Evolutionary conservation across 2,329 filamentous ascomycete genomes (phyloP).

Genomic region (Neophaeococcomyces aloes): DNA sequence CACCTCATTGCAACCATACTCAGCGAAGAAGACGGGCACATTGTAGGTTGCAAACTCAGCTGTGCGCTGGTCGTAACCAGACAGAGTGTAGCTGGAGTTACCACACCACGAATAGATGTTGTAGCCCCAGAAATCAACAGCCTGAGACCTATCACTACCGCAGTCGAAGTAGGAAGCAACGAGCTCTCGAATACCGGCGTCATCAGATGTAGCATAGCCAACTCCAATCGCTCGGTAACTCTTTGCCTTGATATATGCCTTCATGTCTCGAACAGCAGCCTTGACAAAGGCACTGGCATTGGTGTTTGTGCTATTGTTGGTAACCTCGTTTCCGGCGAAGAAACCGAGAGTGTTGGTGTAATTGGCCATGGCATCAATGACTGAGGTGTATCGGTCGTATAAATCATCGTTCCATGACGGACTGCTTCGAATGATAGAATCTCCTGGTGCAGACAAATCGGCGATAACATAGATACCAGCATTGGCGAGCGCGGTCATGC

Average conservation of each 20-base stretch:
- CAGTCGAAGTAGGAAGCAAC: conserved; percentile 95
- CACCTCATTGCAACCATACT: conserved; percentile 85
- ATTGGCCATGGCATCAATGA: conserved; percentile 68
- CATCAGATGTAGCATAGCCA: conserved; percentile 93
- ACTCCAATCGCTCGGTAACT: conserved; percentile 71
- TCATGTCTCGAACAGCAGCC: conserved; percentile 91
- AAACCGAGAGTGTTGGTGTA: conserved; percentile 93
- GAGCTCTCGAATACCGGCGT: conserved; percentile 66
- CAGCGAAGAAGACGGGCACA: conserved; percentile 94
- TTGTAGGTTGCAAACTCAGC: conserved; percentile 81
- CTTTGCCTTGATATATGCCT: conserved; percentile 79
- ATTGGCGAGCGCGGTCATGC: conserved; percentile 72
- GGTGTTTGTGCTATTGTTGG: conserved; percentile 82
- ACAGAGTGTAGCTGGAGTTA: conserved; percentile 61
- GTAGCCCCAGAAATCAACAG: conserved; percentile 98
- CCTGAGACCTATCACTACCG: conserved; percentile 46
- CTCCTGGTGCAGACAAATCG: conserved; percentile 69
- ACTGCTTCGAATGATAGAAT: conserved; percentile 74
- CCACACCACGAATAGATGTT: conserved; percentile 99
- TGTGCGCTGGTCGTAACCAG: conserved; percentile 73
- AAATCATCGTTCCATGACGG: conserved; percentile 71
- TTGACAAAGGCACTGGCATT: conserved; percentile 88
- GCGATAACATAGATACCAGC: conserved; percentile 92
- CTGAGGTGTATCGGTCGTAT: conserved; percentile 68
- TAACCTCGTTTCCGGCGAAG: conserved; percentile 97